Evolutionary conservation across 2,329 filamentous ascomycete species (phyloP), one percentile per base, ranked within the genome.

Genomic region (Penicillium fuscoglaucum): DNA sequence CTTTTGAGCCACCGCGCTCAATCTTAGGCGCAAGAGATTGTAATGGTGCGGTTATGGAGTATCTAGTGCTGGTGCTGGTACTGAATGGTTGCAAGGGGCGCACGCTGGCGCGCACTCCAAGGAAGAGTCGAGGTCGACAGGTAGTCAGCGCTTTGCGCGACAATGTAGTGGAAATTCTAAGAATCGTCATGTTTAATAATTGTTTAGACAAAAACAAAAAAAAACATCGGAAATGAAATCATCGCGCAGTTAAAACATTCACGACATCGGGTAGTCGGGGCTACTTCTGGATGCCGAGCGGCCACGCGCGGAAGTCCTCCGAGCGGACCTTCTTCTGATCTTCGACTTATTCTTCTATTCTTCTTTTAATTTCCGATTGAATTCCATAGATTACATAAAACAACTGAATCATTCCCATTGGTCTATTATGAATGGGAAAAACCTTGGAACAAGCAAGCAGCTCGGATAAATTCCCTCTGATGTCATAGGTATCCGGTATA

Each of bases 1-100:
- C 28, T 45, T 77, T 77, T 2, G 74, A 75, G n/a, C 60, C 66
- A 1, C 66, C 67, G n/a, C 73, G 66, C 19, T 73, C 68, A 17
- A 71, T 59, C 46, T 61, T 67, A 3, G 72, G 70, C 0, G 66
- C 68, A 3, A 65, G 63, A 1, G 62, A 59, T 21, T 56, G 60
- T 45, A 63, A 54, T 4, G 58, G 55, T 12, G 65, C 48, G 3
- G 60, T 57, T 26, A 63, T 69, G 31, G 68, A 71, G 52, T 68
- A 70, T 49, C 52, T 58, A 33, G 59, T 51, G 37, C 33, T 21
- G 17, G 44, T 21, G 44, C 44, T 55, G 19, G 21, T 56, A 28
- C 35, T 48, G 28, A 47, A 53, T 28, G 58, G 40, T 19, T 63
- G 46, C 29, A 51, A 37, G 21, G 59, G 62, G 31, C 58, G 63